Evolutionary conservation across 345 rosid genomes (phyloP), one percentile per base, ranked within the genome.

Genomic region (Dipteronia sinensis): DNA sequence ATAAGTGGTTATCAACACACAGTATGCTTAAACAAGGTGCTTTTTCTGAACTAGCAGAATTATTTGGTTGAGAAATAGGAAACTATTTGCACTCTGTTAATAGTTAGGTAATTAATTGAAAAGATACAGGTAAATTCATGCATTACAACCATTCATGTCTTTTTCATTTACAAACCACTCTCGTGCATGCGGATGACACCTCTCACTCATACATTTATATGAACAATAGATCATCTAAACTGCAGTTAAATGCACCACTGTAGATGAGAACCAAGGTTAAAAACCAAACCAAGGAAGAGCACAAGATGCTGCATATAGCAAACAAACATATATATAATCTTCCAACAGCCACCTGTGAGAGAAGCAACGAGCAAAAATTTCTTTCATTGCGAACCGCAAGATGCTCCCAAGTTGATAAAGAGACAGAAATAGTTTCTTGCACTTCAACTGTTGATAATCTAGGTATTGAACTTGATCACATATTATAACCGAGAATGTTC

Each of bases 131-230:
- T 51, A 70, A 20, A 65, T 67, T 76, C 76, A 77, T 42, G 77
- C 75, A 40, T 51, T 67, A 64, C 69, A 42, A 61, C 20, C 74
- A 75, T 65, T 62, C 86, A 84, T 62, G 82, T 47, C 58, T 47
- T 76, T 73, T 71, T 58, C 74, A 81, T 81, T 84, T 84, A 29
- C 81, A 66, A 81, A 84, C 87, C 51, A 70, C 78, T 69, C 19
- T 0, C 15, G 67, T 25, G 55, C 80, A 80, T 68, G 78, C 44
- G n/a, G 76, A 31, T 63, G 53, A 69, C 55, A 49, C 53, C 70
- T 12, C 70, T 77, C 51, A 3, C 13, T 42, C 11, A 22, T 34
- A 8, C 4, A 42, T 42, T 1, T 7, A 42, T 0, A 61, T 10
- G 12, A 42, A 34, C 38, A 34, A 34, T 34, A 34, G 6, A 34